Base-by-base conservation (phyloP, 352 stramenopile species). In the Globisporangium heterothallicum region DNA sequence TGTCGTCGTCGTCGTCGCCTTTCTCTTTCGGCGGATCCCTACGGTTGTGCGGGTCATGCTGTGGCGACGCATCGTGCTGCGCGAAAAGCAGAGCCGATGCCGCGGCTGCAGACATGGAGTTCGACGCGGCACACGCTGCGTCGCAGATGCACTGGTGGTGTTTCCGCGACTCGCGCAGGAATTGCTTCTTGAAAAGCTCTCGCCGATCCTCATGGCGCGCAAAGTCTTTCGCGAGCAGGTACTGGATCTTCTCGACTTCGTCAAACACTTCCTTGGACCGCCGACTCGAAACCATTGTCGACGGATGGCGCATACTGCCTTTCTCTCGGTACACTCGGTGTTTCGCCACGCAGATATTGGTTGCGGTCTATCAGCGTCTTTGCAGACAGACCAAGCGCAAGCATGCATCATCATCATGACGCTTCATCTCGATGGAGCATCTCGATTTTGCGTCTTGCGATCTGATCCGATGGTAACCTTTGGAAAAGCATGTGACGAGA, bases 181-280 rank as follows among this genome's bases (percentile, higher is more conserved):
- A 83, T 44, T 79, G 66, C 61, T 69, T 67, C 44, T 76, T 73
- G 60, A 86, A 86, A 18, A 64, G 60, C 58, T 67, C 57, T 48
- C 84, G 74, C 19, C 72, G 65, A 1, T 59, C 63, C 36, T 80
- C 72, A 38, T 82, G 65, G 35, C 61, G 65, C 36, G 62, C 58
- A 42, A 83, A 79, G 21, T 77, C 69, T 18, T 63, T 45, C 42
- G 59, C 54, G 35, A 82, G 42, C 52, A 67, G 53, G 30, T 78
- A 60, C 4, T 61, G 49, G 14, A 75, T 53, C 30, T 58, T 66
- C 38, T 62, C 57, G 2, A 78, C 66, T 26, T 79, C 71, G 34
- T 76, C 71, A 13, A 82, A 81, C 56, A 78, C 66, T 60, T 84
- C 70, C 18, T 34, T 19, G 18, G 61, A 35, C 19, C 61, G 24